Conservation (phyloP, 805 yeast genomes). For the Metschnikowia aberdeeniae region DNA sequence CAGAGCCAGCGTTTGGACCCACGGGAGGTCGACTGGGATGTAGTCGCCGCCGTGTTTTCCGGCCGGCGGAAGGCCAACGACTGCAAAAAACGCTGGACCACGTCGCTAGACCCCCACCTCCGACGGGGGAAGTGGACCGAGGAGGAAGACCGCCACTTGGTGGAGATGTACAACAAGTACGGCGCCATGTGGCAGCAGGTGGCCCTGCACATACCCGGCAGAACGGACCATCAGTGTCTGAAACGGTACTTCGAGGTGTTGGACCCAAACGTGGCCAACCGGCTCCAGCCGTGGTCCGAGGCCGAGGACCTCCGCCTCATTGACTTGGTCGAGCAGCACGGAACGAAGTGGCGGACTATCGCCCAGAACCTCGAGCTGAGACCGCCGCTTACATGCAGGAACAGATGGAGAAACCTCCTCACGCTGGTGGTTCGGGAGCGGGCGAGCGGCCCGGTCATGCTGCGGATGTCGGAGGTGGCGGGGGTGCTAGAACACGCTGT, state of each 20-base stretch:
- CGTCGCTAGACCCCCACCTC: slow-evolving; percentile 77
- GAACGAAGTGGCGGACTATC: slow-evolving; percentile 87
- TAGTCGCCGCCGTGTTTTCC: slow-evolving; percentile 43
- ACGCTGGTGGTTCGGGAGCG: slow-evolving; percentile 68
- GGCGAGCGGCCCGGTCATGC: slow-evolving; percentile 51
- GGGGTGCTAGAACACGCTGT: neutral
- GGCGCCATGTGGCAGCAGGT: slow-evolving; percentile 90
- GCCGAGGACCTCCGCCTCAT: slow-evolving; percentile 74
- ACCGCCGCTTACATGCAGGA: slow-evolving; percentile 86
- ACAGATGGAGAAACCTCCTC: slow-evolving; percentile 85
- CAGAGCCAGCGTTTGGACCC: slow-evolving; percentile 23
- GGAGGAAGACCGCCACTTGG: slow-evolving; percentile 66
- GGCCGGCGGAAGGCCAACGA: slow-evolving; percentile 64
- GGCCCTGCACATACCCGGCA: slow-evolving; percentile 67
- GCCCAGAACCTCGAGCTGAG: slow-evolving; percentile 68
- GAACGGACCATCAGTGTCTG: slow-evolving; percentile 95
- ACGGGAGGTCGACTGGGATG: slow-evolving; percentile 59
- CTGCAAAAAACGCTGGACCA: slow-evolving; percentile 83
- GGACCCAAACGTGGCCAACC: slow-evolving; percentile 73
- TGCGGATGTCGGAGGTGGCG: slow-evolving; percentile 50
- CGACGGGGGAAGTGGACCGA: slow-evolving; percentile 84
- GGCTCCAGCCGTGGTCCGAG: slow-evolving; percentile 73
- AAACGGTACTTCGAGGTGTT: slow-evolving; percentile 85
- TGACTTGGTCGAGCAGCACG: slow-evolving; percentile 62
- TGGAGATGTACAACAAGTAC: slow-evolving; percentile 58